These are phyloP conservation scores for Articulospora tetracladia DNA, from an alignment of 495 filamentous ascomycete genomes.

Conservation along the genomic window DNA sequence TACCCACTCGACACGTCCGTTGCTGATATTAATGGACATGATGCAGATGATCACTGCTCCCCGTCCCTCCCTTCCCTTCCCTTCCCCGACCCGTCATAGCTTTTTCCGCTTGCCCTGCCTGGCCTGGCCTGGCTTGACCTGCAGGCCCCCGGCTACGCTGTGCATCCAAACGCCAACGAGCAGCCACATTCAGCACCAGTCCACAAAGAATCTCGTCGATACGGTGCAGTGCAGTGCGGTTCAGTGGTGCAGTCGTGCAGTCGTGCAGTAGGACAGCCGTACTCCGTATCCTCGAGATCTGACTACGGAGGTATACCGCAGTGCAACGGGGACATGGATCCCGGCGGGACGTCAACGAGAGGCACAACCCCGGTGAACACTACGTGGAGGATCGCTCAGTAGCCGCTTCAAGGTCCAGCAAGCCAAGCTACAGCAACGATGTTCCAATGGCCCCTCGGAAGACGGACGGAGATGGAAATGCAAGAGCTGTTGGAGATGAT, in stretches of 20 bases:
- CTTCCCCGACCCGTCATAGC: neutral
- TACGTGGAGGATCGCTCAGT: neutral
- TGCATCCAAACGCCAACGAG: neutral
- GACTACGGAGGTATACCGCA: neutral
- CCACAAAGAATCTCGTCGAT: constrained; percentile 8
- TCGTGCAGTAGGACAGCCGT: too few species aligned
- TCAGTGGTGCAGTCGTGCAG: too few species aligned
- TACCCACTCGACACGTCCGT: too few species aligned
- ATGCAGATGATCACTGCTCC: neutral
- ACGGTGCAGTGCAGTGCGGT: neutral
- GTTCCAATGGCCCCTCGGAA: neutral
- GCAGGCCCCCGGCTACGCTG: too few species aligned
- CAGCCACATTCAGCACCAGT: neutral
- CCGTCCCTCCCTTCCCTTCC: neutral
- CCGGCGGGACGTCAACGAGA: too few species aligned
- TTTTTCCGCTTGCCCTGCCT: neutral
- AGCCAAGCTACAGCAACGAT: neutral
- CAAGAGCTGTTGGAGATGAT: neutral
- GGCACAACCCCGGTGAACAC: too few species aligned
- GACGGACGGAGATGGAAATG: neutral
- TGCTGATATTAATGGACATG: too few species aligned
- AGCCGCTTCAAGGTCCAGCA: neutral
- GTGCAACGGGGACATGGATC: too few species aligned
- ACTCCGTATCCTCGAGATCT: too few species aligned
- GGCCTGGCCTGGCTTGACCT: too few species aligned